phyloP scores from a whole-genome alignment of 1,284 basidiomycete species.

The Phaffia rhodozyma region DNA sequence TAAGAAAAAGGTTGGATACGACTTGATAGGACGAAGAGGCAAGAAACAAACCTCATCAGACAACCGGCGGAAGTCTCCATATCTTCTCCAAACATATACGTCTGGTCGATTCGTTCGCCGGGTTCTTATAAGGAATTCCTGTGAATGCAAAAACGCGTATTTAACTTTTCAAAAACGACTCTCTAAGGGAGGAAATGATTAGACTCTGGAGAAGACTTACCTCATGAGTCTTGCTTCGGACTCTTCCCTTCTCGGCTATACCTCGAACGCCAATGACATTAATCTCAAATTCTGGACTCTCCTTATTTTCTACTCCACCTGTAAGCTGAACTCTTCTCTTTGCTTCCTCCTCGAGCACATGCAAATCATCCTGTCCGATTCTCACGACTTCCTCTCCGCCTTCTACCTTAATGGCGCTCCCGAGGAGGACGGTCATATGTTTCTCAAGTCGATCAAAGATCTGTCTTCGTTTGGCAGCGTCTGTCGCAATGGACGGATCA shows the following conservation, averaged over 20 bases:
- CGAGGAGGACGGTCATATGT: slow-evolving; percentile 65
- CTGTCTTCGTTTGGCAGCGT: slow-evolving; percentile 47
- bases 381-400: slow-evolving; percentile 79
- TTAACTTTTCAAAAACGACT: not conserved
- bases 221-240: slow-evolving; percentile 73
- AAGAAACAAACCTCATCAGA: slow-evolving; percentile 55
- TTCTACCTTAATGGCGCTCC: slow-evolving; percentile 63
- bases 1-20: not conserved
- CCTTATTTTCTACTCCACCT: slow-evolving; percentile 30
- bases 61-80: slow-evolving; percentile 86
- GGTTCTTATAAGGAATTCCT: slow-evolving; percentile 94
- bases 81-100: slow-evolving; percentile 78
- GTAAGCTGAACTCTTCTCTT: slow-evolving; percentile 38
- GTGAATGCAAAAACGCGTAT: slow-evolving; percentile 7
- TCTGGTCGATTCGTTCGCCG: slow-evolving; percentile 58
- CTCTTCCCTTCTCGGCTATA: slow-evolving; percentile 64
- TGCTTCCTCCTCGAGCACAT: slow-evolving; percentile 56
- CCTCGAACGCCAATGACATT: slow-evolving; percentile 77
- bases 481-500: slow-evolving; percentile 32
- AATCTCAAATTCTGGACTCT: slow-evolving; percentile 54
- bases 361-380: slow-evolving; percentile 66
- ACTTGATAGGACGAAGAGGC: not conserved
- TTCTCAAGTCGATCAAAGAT: slow-evolving; percentile 65
- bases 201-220: slow-evolving; percentile 36
- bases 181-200: not conserved